Percentiles rank a stretch among this genome's conserved stretches.
These are phyloP conservation scores for Vitis hybrid DNA, from an alignment of 177 flowering plant species.

Conservation along the genomic window DNA sequence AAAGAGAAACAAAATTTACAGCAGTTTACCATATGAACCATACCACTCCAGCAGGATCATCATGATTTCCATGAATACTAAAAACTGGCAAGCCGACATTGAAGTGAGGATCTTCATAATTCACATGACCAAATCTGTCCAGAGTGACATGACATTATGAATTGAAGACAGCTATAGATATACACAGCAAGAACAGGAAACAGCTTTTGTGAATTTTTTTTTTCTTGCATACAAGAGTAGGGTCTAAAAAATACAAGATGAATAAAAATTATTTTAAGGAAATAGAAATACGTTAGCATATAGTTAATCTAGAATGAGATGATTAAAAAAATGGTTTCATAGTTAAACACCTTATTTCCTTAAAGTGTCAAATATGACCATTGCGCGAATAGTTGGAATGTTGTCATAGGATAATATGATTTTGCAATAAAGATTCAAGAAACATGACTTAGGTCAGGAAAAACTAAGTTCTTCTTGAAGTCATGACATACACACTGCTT, in stretches of 20 bases:
- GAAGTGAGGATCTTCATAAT: constrained; percentile 98
- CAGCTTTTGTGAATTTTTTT: no score
- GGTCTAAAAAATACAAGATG: background rate
- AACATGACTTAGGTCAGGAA: background rate
- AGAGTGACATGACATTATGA: background rate
- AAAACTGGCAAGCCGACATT: constrained; percentile 99
- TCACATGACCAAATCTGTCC: constrained; percentile 96
- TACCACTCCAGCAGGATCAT: constrained; percentile 99
- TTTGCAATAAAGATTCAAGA: background rate
- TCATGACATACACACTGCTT: background rate
- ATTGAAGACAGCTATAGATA: background rate
- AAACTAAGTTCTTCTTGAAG: background rate
- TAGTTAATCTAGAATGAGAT: background rate
- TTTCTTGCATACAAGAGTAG: no score
- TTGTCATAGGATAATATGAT: background rate
- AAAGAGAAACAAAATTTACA: background rate
- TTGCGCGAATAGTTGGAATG: background rate
- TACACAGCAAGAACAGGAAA: no score
- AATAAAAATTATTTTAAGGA: background rate
- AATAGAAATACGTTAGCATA: background rate
- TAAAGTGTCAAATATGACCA: no score
- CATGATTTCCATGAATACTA: constrained; percentile 99
- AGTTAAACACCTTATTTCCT: background rate
- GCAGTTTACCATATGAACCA: constrained; percentile 15
- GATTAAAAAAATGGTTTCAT: background rate